Evolutionary conservation across 2,329 filamentous ascomycete genomes (phyloP), one percentile per base, ranked within the genome.

Genomic region (Alternaria panax): DNA sequence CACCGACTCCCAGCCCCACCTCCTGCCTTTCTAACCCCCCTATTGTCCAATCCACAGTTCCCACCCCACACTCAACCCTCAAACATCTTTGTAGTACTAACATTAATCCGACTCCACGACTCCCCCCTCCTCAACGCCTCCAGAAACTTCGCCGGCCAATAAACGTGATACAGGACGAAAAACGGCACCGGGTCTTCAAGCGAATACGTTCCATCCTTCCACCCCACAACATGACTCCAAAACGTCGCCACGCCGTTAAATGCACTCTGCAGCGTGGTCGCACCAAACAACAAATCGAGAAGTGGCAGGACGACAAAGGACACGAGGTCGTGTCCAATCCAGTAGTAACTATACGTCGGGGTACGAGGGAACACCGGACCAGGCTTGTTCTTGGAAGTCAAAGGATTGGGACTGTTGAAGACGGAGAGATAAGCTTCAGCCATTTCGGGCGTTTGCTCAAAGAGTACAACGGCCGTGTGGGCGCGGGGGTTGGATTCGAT

Each of bases 401-500:
- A 7, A 48, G 64, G 18, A 27, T 60, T 28, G n/a, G 72, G 57
- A 18, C 48, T 58, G 24, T 75, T 41, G 63, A 75, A 57, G 28
- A 65, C 51, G 42, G 66, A 67, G 11, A 75, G 59, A 58, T 76
- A 76, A 16, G 69, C 70, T 16, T 72, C 68, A 18, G 69, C 70
- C 60, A 74, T 64, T 27, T 71, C 62, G 5, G 68, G 63, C n/a
- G 58, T 72, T 22, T 71, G 63, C 25, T 69, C 78, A 71, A 92
- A 90, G 1, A 91, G 77, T 1, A 87, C 81, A 0, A 89, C 85
- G 0, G 89, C 89, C 0, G 89, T 92, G 67, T 92, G 89, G 0
- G 86, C 87, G 14, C 89, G 80, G 0, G 89, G 89, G 56, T 91
- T 92, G 69, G 89, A 91, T 70, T 91, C 89, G 57, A 92, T 91